A percentile compares a stretch with the other conserved stretches of the same genome.
phyloP scores from a whole-genome alignment of 1,139 yeast genomes.

The Geotrichum australiense region DNA sequence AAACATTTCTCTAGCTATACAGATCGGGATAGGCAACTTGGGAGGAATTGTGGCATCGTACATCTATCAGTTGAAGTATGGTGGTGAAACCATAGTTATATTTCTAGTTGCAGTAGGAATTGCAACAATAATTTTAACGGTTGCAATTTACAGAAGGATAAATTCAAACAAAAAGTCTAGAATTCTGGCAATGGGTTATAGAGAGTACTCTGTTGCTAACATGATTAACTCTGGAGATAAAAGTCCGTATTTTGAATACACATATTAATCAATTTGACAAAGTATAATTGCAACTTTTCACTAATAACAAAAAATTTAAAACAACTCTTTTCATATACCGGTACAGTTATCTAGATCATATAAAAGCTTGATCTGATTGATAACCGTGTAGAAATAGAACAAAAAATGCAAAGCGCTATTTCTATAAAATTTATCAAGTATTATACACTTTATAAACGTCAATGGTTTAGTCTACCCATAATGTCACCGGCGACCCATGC shows the following conservation, averaged over 20 bases:
- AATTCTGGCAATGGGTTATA: neutral
- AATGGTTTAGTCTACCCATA: neutral
- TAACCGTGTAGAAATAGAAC: too few relatives aligned
- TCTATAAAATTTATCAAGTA: neutral
- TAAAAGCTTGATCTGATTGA: too few relatives aligned
- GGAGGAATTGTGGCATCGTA: conserved; percentile 36
- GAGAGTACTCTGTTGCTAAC: neutral
- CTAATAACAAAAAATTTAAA: neutral
- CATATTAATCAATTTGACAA: conserved; percentile 11
- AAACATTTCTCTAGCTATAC: conserved; percentile 39
- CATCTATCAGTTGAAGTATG: neutral
- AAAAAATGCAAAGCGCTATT: neutral
- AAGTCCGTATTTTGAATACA: conserved; percentile 17
- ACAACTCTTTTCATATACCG: too few relatives aligned
- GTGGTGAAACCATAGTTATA: conserved; percentile 5
- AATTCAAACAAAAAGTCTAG: conserved; percentile 4
- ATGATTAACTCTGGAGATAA: conserved; percentile 12
- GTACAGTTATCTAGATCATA: too few relatives aligned
- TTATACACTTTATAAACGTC: neutral
- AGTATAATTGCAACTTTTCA: neutral
- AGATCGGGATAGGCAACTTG: conserved; percentile 39
- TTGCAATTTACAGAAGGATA: conserved; percentile 6
- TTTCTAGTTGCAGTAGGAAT: conserved; percentile 4
- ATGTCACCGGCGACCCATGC: conserved; percentile 26
- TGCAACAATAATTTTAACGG: conserved; percentile 1